Conservation (phyloP, 352 stramenopile species). For the Pythium rhizo-oryzae region DNA sequence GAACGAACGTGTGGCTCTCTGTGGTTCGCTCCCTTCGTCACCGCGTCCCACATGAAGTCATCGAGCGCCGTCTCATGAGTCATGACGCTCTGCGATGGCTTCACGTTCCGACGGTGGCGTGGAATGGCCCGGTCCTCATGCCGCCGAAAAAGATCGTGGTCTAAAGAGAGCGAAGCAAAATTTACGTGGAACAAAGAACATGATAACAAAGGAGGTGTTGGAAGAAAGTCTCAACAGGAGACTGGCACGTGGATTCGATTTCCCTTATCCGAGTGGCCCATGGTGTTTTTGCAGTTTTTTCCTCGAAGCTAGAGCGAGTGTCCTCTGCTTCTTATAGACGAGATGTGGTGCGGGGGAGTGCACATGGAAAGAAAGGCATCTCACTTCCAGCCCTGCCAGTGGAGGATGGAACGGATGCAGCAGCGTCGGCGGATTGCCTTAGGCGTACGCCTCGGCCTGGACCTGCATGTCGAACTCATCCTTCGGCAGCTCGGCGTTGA, state of each 20-base stretch:
- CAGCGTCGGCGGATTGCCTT: neutral
- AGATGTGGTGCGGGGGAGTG: neutral
- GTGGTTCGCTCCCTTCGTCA: too few species aligned
- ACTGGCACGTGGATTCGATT: constrained; percentile 9
- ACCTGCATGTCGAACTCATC: constrained; percentile 49
- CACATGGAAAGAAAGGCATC: neutral
- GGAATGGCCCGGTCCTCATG: too few species aligned
- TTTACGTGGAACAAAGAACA: neutral
- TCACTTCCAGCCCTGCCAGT: constrained; percentile 8
- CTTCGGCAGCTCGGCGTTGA: constrained; percentile 57
- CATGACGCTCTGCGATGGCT: neutral
- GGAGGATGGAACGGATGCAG: neutral
- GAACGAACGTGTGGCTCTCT: neutral
- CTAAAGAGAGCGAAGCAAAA: neutral
- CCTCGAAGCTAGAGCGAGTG: neutral
- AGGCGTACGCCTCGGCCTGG: constrained; percentile 43
- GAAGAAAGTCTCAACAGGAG: constrained; percentile 3
- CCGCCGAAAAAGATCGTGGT: neutral
- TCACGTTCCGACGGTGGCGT: neutral
- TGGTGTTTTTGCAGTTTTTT: constrained; percentile 3
- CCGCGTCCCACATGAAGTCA: neutral
- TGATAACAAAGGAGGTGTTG: neutral
- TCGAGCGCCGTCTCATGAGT: neutral
- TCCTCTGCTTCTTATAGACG: constrained; percentile 12
- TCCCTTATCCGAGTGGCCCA: neutral